Conservation (phyloP, 179 eudicot genomes). For the Camellia oleifera region DNA sequence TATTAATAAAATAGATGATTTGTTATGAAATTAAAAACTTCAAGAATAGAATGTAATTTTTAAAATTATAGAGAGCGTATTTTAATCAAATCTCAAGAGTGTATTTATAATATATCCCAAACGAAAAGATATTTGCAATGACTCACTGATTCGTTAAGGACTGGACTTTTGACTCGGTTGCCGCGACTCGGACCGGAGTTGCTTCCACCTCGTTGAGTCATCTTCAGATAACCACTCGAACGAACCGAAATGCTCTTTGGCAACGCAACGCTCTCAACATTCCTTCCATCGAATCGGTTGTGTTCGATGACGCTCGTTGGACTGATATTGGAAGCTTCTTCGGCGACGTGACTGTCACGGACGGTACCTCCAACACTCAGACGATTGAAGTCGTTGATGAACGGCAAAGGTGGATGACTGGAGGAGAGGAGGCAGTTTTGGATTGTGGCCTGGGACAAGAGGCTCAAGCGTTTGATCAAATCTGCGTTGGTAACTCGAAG, state of each 20-base stretch:
- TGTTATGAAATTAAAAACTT: too few species aligned
- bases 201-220: constrained; percentile 26
- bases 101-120: not conserved
- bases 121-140: not conserved
- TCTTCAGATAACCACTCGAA: constrained; percentile 58
- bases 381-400: constrained; percentile 29
- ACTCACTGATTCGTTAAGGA: constrained; percentile 36
- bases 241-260: constrained; percentile 80
- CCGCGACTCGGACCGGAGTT: constrained; percentile 23
- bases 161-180: constrained; percentile 17
- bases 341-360: constrained; percentile 12
- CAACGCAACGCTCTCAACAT: constrained; percentile 34
- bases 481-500: constrained; percentile 58
- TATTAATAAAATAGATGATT: too few species aligned
- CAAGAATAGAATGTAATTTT: too few species aligned
- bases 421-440: constrained; percentile 33
- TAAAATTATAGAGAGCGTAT: too few species aligned
- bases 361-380: constrained; percentile 23
- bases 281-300: constrained; percentile 25
- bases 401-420: constrained; percentile 12
- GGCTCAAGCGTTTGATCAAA: constrained; percentile 38
- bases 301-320: constrained; percentile 43
- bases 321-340: constrained; percentile 23
- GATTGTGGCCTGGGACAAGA: constrained; percentile 36
- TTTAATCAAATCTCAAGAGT: too few species aligned